These are phyloP conservation scores for Agrocybe praecox DNA, from an alignment of 768 basidiomycete genomes.

Conservation along the genomic window DNA sequence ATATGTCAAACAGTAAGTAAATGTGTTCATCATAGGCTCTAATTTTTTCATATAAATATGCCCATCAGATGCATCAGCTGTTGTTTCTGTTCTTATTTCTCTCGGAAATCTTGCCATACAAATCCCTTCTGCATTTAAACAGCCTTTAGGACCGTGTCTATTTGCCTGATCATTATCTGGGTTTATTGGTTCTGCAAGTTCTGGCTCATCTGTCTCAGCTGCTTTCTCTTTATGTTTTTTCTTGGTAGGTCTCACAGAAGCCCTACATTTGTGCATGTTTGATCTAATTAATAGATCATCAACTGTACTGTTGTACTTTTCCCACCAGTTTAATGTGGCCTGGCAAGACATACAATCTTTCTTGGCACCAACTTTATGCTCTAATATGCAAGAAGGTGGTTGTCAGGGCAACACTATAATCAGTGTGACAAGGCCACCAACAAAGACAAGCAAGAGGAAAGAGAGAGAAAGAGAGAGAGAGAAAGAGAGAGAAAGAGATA, in stretches of 20 bases:
- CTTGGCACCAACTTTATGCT: background rate
- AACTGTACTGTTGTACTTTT: slow-evolving; percentile 13
- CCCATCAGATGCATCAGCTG: slow-evolving; percentile 25
- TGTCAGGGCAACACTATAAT: no score
- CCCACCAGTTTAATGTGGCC: slow-evolving; percentile 14
- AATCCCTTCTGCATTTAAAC: slow-evolving; percentile 18
- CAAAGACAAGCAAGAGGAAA: no score
- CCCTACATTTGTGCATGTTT: slow-evolving; percentile 28
- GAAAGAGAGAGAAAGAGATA: no score
- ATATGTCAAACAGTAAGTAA: slow-evolving; percentile 31
- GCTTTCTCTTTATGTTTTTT: no score
- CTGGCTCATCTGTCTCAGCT: no score
- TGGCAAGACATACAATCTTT: background rate
- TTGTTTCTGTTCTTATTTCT: slow-evolving; percentile 15
- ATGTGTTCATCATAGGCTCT: slow-evolving; percentile 39
- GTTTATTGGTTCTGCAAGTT: no score
- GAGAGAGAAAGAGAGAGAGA: no score
- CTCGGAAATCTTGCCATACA: slow-evolving; percentile 41
- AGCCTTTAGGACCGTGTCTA: slow-evolving; percentile 20
- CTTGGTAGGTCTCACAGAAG: slow-evolving; percentile 1
- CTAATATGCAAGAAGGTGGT: slow-evolving; percentile 8
- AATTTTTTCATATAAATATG: slow-evolving; percentile 32
- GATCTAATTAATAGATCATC: slow-evolving; percentile 27
- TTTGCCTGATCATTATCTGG: no score
- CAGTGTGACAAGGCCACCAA: no score